phyloP scores from a whole-genome alignment of 495 filamentous ascomycete species.

The Aspergillus mulundensis region DNA sequence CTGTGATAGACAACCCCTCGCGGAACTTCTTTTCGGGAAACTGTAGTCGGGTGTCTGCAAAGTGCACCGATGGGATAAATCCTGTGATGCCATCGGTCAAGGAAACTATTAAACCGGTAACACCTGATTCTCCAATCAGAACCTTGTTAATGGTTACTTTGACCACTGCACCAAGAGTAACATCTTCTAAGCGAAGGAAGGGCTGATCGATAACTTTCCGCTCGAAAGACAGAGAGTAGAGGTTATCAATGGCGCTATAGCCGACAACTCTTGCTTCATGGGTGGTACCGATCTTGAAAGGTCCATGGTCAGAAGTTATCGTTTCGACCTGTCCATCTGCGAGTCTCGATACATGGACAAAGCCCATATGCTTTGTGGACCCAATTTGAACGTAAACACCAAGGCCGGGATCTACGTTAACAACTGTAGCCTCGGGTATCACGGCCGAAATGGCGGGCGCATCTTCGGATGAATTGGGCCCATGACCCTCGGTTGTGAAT shows the following conservation, averaged over 20 bases:
- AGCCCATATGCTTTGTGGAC: conserved; percentile 67
- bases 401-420: conserved; percentile 68
- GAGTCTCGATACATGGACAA: conserved; percentile 88
- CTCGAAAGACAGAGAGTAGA: conserved; percentile 83
- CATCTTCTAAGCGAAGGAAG: conserved; percentile 84
- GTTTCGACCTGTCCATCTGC: conserved; percentile 82
- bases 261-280: conserved; percentile 81
- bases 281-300: conserved; percentile 68
- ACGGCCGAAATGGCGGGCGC: conserved; percentile 68
- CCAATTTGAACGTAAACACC: conserved; percentile 83
- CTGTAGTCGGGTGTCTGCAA: conserved; percentile 81
- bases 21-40: conserved; percentile 95
- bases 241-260: conserved; percentile 80
- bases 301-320: conserved; percentile 67
- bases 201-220: conserved; percentile 76
- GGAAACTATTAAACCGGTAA: conserved; percentile 75
- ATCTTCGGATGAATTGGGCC: conserved; percentile 46
- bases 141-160: conserved; percentile 82
- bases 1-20: conserved; percentile 77
- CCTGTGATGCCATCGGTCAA: conserved; percentile 83
- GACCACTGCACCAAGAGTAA: conserved; percentile 74
- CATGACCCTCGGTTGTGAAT: conserved; percentile 49
- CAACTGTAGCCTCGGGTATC: conserved; percentile 69
- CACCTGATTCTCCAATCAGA: conserved; percentile 64
- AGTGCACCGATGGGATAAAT: conserved; percentile 79